Conservation (phyloP, 1,139 yeast species). For the Yamadazyma dendronema region DNA sequence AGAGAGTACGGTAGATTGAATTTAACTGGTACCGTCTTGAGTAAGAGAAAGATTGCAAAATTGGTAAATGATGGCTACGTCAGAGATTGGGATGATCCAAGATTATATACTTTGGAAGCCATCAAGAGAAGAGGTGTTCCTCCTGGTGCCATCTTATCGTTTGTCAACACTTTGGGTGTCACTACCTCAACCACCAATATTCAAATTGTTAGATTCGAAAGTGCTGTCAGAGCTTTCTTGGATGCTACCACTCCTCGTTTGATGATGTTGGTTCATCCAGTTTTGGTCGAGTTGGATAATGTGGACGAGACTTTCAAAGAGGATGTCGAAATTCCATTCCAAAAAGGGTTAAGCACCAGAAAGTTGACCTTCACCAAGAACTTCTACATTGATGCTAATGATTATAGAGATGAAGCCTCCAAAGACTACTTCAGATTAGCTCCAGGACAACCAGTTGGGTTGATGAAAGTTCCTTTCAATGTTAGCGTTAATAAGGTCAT, state of each 20-base stretch:
- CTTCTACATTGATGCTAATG: constrained; percentile 81
- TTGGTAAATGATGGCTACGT: constrained; percentile 79
- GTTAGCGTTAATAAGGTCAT: constrained; percentile 71
- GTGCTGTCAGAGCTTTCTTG: constrained; percentile 80
- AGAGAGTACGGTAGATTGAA: constrained; percentile 97
- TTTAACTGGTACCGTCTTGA: constrained; percentile 89
- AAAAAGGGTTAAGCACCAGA: constrained; percentile 73
- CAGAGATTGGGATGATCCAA: constrained; percentile 98
- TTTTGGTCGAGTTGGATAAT: constrained; percentile 80
- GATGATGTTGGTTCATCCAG: constrained; percentile 89
- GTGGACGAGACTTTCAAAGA: constrained; percentile 73
- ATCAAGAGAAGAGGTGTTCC: constrained; percentile 97
- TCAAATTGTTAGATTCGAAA: constrained; percentile 86
- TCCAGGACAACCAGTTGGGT: constrained; percentile 94
- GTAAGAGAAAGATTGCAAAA: constrained; percentile 93
- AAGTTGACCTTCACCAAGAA: constrained; percentile 72
- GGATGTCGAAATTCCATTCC: constrained; percentile 76
- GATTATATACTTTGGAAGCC: constrained; percentile 91
- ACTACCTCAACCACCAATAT: constrained; percentile 91
- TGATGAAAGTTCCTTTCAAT: constrained; percentile 86
- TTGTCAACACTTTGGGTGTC: constrained; percentile 94
- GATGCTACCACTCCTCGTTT: constrained; percentile 93
- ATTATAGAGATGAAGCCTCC: constrained; percentile 65
- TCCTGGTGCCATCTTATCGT: constrained; percentile 95
- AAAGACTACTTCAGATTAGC: constrained; percentile 83